phyloP scores from a whole-genome alignment of 371 early-diverging fungal genomes.

The Circinella umbellata region DNA sequence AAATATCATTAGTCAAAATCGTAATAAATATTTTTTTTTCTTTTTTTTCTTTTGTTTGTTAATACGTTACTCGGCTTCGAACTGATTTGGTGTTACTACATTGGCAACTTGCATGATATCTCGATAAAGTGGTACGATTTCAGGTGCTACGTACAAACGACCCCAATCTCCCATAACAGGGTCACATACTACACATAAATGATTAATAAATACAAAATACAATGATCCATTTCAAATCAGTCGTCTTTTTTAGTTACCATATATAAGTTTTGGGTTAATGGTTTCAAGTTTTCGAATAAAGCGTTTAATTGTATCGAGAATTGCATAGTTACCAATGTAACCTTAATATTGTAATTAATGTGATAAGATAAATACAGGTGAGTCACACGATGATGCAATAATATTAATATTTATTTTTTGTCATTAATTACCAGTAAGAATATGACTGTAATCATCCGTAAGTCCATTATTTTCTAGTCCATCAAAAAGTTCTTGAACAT shows the following conservation, averaged over 20 bases:
- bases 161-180: slow-evolving; percentile 95
- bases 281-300: slow-evolving; percentile 57
- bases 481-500: slow-evolving; percentile 71
- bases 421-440: slow-evolving; percentile 68
- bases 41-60: not conserved
- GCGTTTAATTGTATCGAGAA: slow-evolving; percentile 63
- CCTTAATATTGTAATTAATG: slow-evolving; percentile 33
- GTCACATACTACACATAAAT: slow-evolving; percentile 71
- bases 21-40: not conserved
- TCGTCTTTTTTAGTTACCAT: slow-evolving; percentile 37
- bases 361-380: not conserved
- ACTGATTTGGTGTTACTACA: slow-evolving; percentile 91
- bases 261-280: slow-evolving; percentile 50
- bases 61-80: slow-evolving; percentile 80
- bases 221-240: not conserved
- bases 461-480: slow-evolving; percentile 79
- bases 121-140: slow-evolving; percentile 81
- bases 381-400: not conserved
- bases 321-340: slow-evolving; percentile 81
- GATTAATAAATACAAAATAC: not conserved
- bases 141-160: slow-evolving; percentile 81
- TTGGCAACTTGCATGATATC: slow-evolving; percentile 67
- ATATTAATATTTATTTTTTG: not conserved
- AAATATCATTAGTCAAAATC: too few species aligned
- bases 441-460: slow-evolving; percentile 73